phyloP scores from a whole-genome alignment of 164 flowering plant genomes.

The Annona cherimola region DNA sequence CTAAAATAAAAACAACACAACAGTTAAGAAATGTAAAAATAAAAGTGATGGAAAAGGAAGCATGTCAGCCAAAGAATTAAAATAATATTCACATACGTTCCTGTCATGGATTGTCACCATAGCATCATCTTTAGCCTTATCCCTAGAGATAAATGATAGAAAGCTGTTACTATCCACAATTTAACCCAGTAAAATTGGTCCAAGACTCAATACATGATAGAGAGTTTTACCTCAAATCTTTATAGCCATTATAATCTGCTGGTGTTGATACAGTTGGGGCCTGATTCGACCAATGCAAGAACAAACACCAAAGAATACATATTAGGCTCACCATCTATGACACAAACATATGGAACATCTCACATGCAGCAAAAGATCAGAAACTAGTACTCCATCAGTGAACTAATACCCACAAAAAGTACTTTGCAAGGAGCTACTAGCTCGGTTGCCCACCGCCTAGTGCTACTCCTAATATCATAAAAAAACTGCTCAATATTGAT shows the following conservation, averaged over 20 bases:
- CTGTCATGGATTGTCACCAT: slow-evolving; percentile 38
- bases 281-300: slow-evolving; percentile 24
- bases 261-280: slow-evolving; percentile 26
- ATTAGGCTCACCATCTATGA: slow-evolving; percentile 2
- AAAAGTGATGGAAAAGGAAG: neutral
- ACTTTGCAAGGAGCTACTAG: too few relatives aligned
- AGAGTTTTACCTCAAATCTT: slow-evolving; percentile 37
- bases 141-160: slow-evolving; percentile 31
- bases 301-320: neutral
- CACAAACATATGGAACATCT: neutral
- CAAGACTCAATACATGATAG: neutral
- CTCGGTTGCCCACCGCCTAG: too few relatives aligned
- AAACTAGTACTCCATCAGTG: too few relatives aligned
- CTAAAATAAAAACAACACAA: slow-evolving; percentile 28
- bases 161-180: neutral
- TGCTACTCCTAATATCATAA: too few relatives aligned
- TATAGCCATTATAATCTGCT: slow-evolving; percentile 38
- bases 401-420: too few relatives aligned
- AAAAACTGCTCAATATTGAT: too few relatives aligned
- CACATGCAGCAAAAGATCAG: neutral
- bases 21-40: neutral
- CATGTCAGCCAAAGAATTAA: neutral
- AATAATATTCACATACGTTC: slow-evolving; percentile 42
- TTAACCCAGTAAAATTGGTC: neutral
- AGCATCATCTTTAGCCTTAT: slow-evolving; percentile 44